Evolutionary conservation across 352 stramenopile genomes (phyloP), one percentile per base, ranked within the genome.

Genomic region (Paralagenidium karlingii): DNA sequence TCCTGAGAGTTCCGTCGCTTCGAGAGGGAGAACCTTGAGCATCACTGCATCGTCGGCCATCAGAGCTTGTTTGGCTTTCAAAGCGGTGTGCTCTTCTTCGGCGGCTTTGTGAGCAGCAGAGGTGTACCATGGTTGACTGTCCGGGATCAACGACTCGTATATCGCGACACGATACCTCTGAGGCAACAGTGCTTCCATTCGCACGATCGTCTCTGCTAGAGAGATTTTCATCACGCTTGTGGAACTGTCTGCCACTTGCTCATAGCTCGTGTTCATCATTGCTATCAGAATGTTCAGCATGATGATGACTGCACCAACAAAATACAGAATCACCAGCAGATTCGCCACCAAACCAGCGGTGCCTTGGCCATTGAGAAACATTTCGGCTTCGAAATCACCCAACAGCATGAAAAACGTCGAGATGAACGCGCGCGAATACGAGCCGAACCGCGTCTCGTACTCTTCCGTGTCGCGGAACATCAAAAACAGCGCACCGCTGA

Each of bases 381-480:
- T 57, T 29, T 64, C 52, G 46, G 76, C 79, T 9, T 68, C 66
- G 47, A 86, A 55, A 33, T 79, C 54, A 1, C 73, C 68, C 34
- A 77, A 86, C 22, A 86, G 61, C 65, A 86, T 76, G 38, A 82
- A 57, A 36, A 79, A 82, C 10, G 83, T 68, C 0, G 68, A 77
- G 47, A 82, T 74, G 40, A 86, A 83, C 8, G 68, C 38, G 34
- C 61, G 69, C 4, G 58, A 63, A 24, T 78, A 75, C 39, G 42
- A 76, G 38, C 83, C 67, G 34, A 70, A 80, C 16, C 68, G 68
- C 10, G 33, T 45, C n/a, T n/a, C n/a, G n/a, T n/a, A n/a, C n/a
- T n/a, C n/a, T n/a, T n/a, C n/a, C 10, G 53, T 64, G 22, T 63
- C 67, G 4, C 71, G 63, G 16, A 86, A 36, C 16, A 86, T 36